These are phyloP conservation scores for Linnemannia schmuckeri DNA, from an alignment of 192 early-diverging fungal species.

Conservation along the genomic window DNA sequence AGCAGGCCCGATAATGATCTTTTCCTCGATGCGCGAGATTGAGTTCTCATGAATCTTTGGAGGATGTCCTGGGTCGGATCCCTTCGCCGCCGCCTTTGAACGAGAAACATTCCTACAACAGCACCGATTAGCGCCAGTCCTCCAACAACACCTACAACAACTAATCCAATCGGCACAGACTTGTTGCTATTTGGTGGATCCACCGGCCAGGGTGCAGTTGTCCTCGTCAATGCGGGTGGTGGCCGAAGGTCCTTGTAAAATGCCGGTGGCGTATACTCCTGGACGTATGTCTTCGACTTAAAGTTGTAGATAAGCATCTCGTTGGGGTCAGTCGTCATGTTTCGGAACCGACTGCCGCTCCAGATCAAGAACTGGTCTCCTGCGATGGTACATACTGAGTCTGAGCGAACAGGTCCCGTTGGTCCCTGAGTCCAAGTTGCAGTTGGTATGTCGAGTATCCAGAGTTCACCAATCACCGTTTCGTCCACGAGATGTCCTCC, in stretches of 20 bases:
- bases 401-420: not conserved
- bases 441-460: not conserved
- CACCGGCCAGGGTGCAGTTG: not conserved
- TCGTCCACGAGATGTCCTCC: not conserved
- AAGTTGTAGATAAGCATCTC: not conserved
- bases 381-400: not conserved
- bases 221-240: not conserved
- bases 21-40: not conserved
- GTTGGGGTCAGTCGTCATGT: not conserved
- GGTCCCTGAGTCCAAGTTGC: not conserved
- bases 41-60: not conserved
- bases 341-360: not conserved
- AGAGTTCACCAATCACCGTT: not conserved
- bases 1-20: not conserved
- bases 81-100: not conserved
- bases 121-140: not conserved
- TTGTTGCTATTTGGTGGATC: not conserved
- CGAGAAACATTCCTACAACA: not conserved
- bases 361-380: not conserved
- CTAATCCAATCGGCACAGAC: not conserved
- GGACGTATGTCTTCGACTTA: not conserved
- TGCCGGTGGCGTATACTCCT: not conserved
- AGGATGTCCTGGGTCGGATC: not conserved
- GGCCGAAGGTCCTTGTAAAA: not conserved
- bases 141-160: not conserved